Base-by-base conservation (phyloP, 2,329 filamentous ascomycete genomes). In the Cladosporium oxysporum region DNA sequence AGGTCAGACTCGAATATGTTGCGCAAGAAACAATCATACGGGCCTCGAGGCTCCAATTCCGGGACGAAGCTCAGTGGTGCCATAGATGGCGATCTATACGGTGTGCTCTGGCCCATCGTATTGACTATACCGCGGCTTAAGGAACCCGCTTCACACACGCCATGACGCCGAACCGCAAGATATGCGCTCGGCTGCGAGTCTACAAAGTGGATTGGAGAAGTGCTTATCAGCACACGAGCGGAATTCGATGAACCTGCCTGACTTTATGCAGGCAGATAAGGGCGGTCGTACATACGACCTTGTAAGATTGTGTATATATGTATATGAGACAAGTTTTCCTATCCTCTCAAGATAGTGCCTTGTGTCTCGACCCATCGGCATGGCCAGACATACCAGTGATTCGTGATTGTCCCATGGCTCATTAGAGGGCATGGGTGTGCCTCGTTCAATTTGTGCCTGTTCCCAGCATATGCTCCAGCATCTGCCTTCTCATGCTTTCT, bases 301-400 rank as follows among this genome's bases (percentile, higher is more conserved):
- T 55, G 52, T 55, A 55, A 29, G n/a, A 55, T n/a, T 55, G n/a
- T 55, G 29, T 55, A 33, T 55, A 55, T 55, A 55, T 31, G 16
- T 55, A 31, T 55, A 55, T 21, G 52, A 21, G 41, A 47, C 29
- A 55, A 55, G 52, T 31, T 7, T 31, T 29, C 7, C 18, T n/a
- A 55, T 55, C 52, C 31, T 55, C 28, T 33, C 28, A 4, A 12
- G 1, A 31, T 6, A 33, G 18, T 33, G 28, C 16, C 10, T 11
- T 6, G 14, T 33, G 28, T 21, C 50, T 53, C 50, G 1, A 10
- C 4, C 16, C 18, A 31, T 33, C 18, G 2, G 28, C 18, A n/a
- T 31, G 7, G 52, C 18, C 29, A 7, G 3, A 21, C 5, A 11
- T 23, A 18, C 12, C 29, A 29, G 14, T n/a, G 29, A 6, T 5